Evolutionary conservation across 805 yeast genomes (phyloP), one percentile per base, ranked within the genome.

Genomic region (Metschnikowia amazonensis): DNA sequence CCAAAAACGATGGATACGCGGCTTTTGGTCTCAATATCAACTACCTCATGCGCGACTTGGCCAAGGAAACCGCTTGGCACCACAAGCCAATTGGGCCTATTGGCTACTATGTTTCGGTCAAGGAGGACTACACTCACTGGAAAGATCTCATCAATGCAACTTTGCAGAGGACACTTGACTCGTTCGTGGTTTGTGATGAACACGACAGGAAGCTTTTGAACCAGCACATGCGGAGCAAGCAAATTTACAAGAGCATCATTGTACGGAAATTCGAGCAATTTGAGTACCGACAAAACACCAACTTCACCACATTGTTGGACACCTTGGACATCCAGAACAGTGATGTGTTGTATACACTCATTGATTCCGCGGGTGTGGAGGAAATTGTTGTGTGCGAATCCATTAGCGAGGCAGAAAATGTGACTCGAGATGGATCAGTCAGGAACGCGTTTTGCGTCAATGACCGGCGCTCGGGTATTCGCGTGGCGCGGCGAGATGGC

Each of bases 51-150:
- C 51, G 58, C 3, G 76, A 67, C 4, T 75, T 52, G 17, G 66
- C 67, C 11, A 38, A 45, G 5, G 53, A 44, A n/a, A 39, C 32
- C 2, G 43, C 48, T 6, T 71, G 74, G 72, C 72, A 71, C 14
- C 55, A 62, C 2, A 58, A 57, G 29, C 95, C 96, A 0, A 62
- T 84, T 14, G 98, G 98, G 0, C 99, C 99, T 0, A 51, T 92
- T 2, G 97, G 96, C 1, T 52, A 71, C 3, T 66, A 67, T 48
- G 69, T 89, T 2, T 69, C 76, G 4, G 67, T 92, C 11, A 84
- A 80, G 56, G 60, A 66, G 1, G 81, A 75, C 7, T 78, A 64
- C 54, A 64, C 71, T 17, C 60, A 67, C 24, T 90, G 89, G 89
- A 65, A 74, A 4, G 75, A 75, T 20, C 62, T 84, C 4, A 59